These are phyloP conservation scores for Puccinia hordei DNA, from an alignment of 1,284 basidiomycete species.

Conservation along the genomic window DNA sequence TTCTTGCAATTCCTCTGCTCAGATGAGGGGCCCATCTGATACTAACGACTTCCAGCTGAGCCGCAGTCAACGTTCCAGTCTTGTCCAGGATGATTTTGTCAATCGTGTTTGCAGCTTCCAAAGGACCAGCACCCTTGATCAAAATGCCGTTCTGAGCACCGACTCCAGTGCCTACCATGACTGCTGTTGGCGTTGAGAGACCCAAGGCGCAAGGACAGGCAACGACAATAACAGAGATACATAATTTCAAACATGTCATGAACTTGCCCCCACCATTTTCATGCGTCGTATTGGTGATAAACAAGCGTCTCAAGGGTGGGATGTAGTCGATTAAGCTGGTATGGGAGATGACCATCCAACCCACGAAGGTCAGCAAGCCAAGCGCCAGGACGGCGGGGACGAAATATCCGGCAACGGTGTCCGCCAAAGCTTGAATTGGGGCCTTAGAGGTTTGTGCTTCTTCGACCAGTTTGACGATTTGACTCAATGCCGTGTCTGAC, in stretches of 20 bases:
- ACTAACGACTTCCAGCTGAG: conserved; percentile 73
- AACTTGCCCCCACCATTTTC: conserved; percentile 64
- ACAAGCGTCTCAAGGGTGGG: conserved; percentile 68
- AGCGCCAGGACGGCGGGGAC: conserved; percentile 88
- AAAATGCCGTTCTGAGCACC: conserved; percentile 96
- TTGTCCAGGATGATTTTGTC: conserved; percentile 88
- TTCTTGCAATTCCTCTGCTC: not conserved
- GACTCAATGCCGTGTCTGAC: conserved; percentile 89
- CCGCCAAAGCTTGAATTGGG: conserved; percentile 95
- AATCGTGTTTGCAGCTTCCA: conserved; percentile 85
- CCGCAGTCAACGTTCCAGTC: conserved; percentile 93
- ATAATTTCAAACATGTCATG: conserved; percentile 92
- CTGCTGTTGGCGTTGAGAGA: conserved; percentile 92
- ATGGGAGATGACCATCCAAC: conserved; percentile 78
- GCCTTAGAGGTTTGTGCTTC: conserved; percentile 98
- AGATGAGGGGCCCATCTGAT: conserved; percentile 72
- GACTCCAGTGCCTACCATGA: conserved; percentile 98
- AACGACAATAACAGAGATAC: conserved; percentile 96
- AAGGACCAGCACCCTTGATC: conserved; percentile 92
- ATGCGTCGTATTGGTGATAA: conserved; percentile 63
- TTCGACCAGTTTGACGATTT: conserved; percentile 95
- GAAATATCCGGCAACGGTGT: conserved; percentile 90
- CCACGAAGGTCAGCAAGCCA: conserved; percentile 76
- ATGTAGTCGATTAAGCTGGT: conserved; percentile 66
- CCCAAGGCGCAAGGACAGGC: conserved; percentile 98